These are phyloP conservation scores for Aspergillus fischeri DNA, from an alignment of 2,329 filamentous ascomycete species.

Conservation along the genomic window DNA sequence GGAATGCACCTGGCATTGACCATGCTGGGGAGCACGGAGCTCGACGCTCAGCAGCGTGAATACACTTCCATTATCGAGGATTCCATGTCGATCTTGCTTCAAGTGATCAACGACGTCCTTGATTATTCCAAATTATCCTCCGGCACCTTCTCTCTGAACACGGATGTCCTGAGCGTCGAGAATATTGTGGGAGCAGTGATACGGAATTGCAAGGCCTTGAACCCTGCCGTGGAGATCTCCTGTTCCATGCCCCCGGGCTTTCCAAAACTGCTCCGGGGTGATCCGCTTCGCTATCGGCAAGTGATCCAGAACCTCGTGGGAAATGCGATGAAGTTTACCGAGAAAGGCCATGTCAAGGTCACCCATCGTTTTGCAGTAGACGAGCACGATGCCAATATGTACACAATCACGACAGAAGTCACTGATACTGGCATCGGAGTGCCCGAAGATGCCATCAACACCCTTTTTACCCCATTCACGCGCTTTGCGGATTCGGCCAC, in stretches of 20 bases:
- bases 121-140: constrained; percentile 62
- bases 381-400: constrained; percentile 36
- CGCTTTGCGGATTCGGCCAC: constrained; percentile 53
- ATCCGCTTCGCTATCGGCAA: constrained; percentile 58
- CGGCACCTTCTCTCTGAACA: constrained; percentile 55
- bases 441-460: constrained; percentile 39
- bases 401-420: constrained; percentile 50
- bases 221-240: constrained; percentile 46
- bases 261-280: constrained; percentile 50
- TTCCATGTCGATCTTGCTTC: constrained; percentile 55
- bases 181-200: constrained; percentile 47
- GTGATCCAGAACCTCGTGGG: constrained; percentile 59
- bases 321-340: constrained; percentile 61
- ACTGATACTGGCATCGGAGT: constrained; percentile 55
- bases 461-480: constrained; percentile 55
- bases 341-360: constrained; percentile 50
- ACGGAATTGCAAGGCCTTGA: constrained; percentile 47
- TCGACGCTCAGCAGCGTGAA: constrained; percentile 54
- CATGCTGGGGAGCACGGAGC: constrained; percentile 52
- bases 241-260: constrained; percentile 44
- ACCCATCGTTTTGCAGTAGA: constrained; percentile 39
- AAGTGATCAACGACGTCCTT: constrained; percentile 63
- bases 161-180: constrained; percentile 49
- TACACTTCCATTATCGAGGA: constrained; percentile 56
- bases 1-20: constrained; percentile 58